Evolutionary conservation across 148 eudicot species (phyloP).

Genomic region (Amaranthus hypochondriacus): DNA sequence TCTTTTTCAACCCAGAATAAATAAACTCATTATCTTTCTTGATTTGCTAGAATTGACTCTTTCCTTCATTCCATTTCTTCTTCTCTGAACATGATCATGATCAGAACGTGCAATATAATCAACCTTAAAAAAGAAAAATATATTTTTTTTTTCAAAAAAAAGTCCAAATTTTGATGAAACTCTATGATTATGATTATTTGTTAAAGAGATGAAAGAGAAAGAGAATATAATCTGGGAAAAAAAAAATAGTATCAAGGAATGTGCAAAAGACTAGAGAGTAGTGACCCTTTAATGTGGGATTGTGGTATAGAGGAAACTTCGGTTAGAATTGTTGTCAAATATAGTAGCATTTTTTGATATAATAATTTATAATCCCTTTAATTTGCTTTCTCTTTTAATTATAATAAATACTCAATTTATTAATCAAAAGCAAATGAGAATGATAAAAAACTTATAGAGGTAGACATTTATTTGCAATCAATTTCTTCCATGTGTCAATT

Average conservation of each 20-base stretch:
- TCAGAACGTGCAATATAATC: constrained; percentile 25
- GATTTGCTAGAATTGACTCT: constrained; percentile 6
- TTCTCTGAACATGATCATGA: constrained; percentile 22
- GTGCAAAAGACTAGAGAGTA: constrained; percentile 18
- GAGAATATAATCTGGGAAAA: constrained; percentile 7
- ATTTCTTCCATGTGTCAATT: constrained; percentile 15
- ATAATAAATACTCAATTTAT: no score
- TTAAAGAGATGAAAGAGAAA: constrained; percentile 4
- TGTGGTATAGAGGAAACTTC: constrained; percentile 44
- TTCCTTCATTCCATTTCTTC: constrained; percentile 19
- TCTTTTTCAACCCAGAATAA: not conserved
- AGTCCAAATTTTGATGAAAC: constrained; percentile 7
- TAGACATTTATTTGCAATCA: constrained; percentile 5
- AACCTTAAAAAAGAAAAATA: not conserved
- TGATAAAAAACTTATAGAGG: not conserved
- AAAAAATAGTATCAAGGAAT: constrained; percentile 5
- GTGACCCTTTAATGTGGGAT: constrained; percentile 15
- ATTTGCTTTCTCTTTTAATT: not conserved
- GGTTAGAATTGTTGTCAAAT: constrained; percentile 19
- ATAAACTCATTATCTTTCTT: not conserved
- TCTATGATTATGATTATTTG: constrained; percentile 3
- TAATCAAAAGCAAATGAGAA: not conserved
- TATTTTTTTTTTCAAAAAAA: no score
- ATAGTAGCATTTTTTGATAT: not conserved
- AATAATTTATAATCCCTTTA: not conserved